Evolutionary conservation across 192 early-diverging fungal genomes (phyloP).

Genomic region (Coemansia sp.): DNA sequence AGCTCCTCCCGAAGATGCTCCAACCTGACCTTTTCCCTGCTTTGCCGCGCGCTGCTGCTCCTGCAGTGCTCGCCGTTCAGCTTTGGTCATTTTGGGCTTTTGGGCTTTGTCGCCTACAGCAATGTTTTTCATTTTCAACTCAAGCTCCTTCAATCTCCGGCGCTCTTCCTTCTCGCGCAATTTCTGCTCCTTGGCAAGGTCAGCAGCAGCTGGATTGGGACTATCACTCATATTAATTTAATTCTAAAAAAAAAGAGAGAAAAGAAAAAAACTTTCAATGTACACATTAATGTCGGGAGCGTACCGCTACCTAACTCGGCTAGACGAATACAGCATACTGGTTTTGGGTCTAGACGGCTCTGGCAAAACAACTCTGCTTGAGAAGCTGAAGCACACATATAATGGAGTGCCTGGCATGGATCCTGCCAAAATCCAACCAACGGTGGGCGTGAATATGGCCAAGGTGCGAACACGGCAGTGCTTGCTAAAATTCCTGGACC

Average conservation of each 20-base stretch:
- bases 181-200: constrained; percentile 15
- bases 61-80: constrained; percentile 83
- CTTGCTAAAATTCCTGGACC: constrained; percentile 86
- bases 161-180: constrained; percentile 43
- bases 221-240: constrained; percentile 15
- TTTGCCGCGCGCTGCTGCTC: constrained; percentile 81
- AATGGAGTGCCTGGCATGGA: constrained; percentile 68
- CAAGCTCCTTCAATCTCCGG: constrained; percentile 26
- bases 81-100: constrained; percentile 79
- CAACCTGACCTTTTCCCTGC: constrained; percentile 27
- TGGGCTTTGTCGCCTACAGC: constrained; percentile 12
- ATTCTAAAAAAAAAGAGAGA: no score
- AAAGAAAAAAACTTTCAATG: constrained; percentile 54
- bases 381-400: constrained; percentile 82
- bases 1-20: constrained; percentile 19
- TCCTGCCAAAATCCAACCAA: constrained; percentile 89
- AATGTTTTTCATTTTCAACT: constrained; percentile 36
- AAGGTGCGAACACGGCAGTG: constrained; percentile 19
- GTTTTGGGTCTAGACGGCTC: constrained; percentile 95
- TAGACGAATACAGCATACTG: constrained; percentile 93
- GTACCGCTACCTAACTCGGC: constrained; percentile 83
- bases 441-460: constrained; percentile 89
- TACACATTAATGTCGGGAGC: constrained; percentile 88
- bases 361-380: constrained; percentile 97
- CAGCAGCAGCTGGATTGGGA: constrained; percentile 8